These are phyloP conservation scores for Acanthamoeba culbertsoni DNA, from an alignment of 208 protist species.

Conservation along the genomic window DNA sequence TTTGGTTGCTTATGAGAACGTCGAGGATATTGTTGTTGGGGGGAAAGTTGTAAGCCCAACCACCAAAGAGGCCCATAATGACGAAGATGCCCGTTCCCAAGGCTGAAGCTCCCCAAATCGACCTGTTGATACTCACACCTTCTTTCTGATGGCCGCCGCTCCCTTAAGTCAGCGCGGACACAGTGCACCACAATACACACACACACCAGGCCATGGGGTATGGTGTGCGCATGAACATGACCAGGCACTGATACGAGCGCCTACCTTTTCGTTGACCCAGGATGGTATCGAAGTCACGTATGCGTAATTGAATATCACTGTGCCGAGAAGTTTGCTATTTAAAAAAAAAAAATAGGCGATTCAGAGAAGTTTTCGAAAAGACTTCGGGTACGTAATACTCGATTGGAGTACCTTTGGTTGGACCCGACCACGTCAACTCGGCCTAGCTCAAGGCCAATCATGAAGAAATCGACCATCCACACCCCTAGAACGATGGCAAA, in stretches of 20 bases:
- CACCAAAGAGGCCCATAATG: not conserved
- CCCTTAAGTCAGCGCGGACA: too few species aligned
- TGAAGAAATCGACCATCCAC: constrained; percentile 37
- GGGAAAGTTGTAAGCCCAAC: not conserved
- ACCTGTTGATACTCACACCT: not conserved
- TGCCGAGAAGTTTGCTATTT: not conserved
- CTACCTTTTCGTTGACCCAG: constrained; percentile 37
- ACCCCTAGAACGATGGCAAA: not conserved
- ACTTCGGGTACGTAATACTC: too few species aligned
- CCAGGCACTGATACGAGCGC: too few species aligned
- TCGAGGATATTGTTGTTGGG: not conserved
- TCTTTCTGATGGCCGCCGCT: too few species aligned
- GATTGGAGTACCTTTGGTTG: not conserved
- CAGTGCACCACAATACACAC: too few species aligned
- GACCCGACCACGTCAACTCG: not conserved
- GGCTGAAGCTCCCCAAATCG: not conserved
- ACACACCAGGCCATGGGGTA: too few species aligned
- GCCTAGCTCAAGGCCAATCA: not conserved
- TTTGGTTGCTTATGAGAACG: not conserved
- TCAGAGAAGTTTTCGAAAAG: too few species aligned
- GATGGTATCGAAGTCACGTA: not conserved
- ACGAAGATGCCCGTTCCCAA: not conserved
- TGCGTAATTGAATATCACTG: constrained; percentile 27
- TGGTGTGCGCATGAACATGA: too few species aligned
- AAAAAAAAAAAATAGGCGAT: not conserved